Evolutionary conservation across 2,329 filamentous ascomycete species (phyloP).

Genomic region (Waltergamsia citrina): DNA sequence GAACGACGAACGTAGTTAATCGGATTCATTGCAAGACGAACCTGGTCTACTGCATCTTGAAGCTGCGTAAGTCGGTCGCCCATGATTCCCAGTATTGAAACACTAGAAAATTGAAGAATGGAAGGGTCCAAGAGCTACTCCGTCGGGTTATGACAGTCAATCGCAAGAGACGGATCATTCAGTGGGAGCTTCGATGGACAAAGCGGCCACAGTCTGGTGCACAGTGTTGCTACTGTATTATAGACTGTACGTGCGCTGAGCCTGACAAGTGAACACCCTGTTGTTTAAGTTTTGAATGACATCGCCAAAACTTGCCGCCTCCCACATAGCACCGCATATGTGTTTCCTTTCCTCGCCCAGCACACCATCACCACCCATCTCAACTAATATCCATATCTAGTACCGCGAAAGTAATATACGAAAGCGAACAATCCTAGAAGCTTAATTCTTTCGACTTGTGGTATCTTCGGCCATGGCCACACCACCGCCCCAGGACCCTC

Average conservation of each 20-base stretch:
- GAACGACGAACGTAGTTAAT: not conserved
- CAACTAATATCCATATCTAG: too few relatives aligned
- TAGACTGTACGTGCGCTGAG: not conserved
- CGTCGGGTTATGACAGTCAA: too few relatives aligned
- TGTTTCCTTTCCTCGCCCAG: too few relatives aligned
- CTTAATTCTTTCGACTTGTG: not conserved
- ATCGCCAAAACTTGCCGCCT: not conserved
- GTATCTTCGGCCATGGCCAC: not conserved
- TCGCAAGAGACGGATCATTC: too few relatives aligned
- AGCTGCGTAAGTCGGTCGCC: constrained; percentile 72
- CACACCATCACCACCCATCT: too few relatives aligned
- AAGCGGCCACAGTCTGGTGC: not conserved
- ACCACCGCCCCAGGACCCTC: constrained; percentile 1
- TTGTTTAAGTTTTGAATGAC: constrained; percentile 12
- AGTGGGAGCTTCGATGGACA: too few relatives aligned
- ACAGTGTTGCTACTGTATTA: constrained; percentile 1
- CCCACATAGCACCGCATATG: not conserved
- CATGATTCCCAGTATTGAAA: too few relatives aligned
- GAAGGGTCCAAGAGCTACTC: too few relatives aligned
- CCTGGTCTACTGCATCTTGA: constrained; percentile 78
- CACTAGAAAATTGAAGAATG: too few relatives aligned
- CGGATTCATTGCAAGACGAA: constrained; percentile 20
- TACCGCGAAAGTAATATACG: too few relatives aligned
- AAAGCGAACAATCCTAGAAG: too few relatives aligned
- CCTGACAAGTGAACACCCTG: constrained; percentile 25